phyloP scores from a whole-genome alignment of 768 basidiomycete species.

The Phaeotremella fagi region DNA sequence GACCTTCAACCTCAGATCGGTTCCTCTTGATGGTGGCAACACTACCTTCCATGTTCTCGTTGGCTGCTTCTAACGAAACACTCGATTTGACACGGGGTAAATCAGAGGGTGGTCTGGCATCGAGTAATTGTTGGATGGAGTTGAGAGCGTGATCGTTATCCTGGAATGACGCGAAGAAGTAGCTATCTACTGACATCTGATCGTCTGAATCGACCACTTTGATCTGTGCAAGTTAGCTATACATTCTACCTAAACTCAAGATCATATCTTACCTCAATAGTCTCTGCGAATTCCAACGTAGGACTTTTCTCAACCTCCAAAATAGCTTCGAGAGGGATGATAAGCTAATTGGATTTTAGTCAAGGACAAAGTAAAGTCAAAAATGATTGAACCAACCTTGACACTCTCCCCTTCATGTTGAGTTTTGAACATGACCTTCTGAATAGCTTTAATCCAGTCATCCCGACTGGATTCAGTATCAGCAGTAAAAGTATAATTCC shows the following conservation, averaged over 20 bases:
- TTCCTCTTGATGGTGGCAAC: constrained; percentile 15
- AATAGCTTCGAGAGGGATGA: constrained; percentile 85
- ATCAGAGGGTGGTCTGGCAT: constrained; percentile 46
- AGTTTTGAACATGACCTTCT: constrained; percentile 86
- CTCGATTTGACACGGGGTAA: constrained; percentile 26
- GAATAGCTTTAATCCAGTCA: constrained; percentile 85
- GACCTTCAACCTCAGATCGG: not conserved
- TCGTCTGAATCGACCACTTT: constrained; percentile 70
- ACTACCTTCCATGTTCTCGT: constrained; percentile 8
- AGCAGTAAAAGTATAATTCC: constrained; percentile 50
- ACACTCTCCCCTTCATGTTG: constrained; percentile 96
- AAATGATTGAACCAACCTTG: constrained; percentile 57
- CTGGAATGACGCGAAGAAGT: constrained; percentile 91
- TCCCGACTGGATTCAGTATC: constrained; percentile 43
- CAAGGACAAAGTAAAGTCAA: not conserved
- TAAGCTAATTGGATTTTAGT: constrained; percentile 57
- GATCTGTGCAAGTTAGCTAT: constrained; percentile 44
- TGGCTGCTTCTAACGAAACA: constrained; percentile 8
- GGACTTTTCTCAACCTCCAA: constrained; percentile 81
- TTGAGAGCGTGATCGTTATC: constrained; percentile 71
- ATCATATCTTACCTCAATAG: constrained; percentile 61
- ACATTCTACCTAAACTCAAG: not conserved
- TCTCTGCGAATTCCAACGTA: constrained; percentile 93
- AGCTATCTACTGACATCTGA: constrained; percentile 63
- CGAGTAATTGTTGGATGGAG: constrained; percentile 73